Evolutionary conservation across 805 yeast genomes (phyloP).

Genomic region (Hanseniaspora clermontiae): DNA sequence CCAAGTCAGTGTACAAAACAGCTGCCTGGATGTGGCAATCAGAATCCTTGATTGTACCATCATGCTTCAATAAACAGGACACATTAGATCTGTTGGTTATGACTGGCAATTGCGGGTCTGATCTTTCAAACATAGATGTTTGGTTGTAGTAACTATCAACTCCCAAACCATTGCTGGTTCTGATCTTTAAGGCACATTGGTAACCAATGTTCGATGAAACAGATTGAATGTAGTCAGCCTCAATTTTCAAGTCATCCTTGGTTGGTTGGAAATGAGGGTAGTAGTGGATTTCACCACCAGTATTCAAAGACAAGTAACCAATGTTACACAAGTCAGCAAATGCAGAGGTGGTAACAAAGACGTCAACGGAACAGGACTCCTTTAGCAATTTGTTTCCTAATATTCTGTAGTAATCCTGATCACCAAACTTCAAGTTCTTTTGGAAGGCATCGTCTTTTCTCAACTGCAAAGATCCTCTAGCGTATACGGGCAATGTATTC

Average conservation of each 20-base stretch:
- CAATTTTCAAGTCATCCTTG: constrained; percentile 56
- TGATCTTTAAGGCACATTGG: constrained; percentile 69
- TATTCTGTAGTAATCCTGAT: constrained; percentile 47
- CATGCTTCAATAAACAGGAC: constrained; percentile 62
- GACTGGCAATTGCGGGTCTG: constrained; percentile 59
- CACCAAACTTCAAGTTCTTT: constrained; percentile 40
- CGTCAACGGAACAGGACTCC: constrained; percentile 59
- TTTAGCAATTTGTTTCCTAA: constrained; percentile 45
- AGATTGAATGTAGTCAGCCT: constrained; percentile 45
- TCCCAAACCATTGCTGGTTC: constrained; percentile 80
- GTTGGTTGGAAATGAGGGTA: constrained; percentile 58
- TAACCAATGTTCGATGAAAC: constrained; percentile 49
- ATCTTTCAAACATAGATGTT: constrained; percentile 30
- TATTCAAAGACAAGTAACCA: constrained; percentile 47
- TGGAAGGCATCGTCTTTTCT: constrained; percentile 34
- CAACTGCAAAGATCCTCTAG: constrained; percentile 56
- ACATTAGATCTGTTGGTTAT: constrained; percentile 47
- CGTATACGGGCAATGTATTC: constrained; percentile 63
- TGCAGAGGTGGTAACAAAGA: constrained; percentile 53
- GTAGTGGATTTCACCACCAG: constrained; percentile 58
- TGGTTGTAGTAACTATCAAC: constrained; percentile 63
- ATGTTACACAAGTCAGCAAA: constrained; percentile 63
- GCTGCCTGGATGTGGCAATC: constrained; percentile 92
- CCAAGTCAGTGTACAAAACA: constrained; percentile 61
- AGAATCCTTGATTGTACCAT: constrained; percentile 40